These are phyloP conservation scores for Lecanicillium sp. DNA, from an alignment of 2,329 filamentous ascomycete species.

Conservation along the genomic window DNA sequence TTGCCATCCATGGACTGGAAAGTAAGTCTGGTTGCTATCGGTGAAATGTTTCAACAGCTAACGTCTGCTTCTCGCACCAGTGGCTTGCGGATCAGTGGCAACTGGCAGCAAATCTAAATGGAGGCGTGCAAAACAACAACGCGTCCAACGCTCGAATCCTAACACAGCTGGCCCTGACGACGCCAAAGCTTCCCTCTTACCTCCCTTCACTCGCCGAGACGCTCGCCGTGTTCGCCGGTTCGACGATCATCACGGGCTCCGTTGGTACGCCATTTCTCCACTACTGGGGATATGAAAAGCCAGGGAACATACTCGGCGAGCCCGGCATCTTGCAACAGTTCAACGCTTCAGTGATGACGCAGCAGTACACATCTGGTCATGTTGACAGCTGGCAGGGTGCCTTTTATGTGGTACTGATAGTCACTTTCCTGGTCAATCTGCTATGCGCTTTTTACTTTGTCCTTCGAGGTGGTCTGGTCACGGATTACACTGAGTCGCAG, in stretches of 20 bases:
- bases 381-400: conserved; percentile 50
- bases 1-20: conserved; percentile 41
- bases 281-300: conserved; percentile 38
- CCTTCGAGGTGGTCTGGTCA: conserved; percentile 52
- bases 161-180: conserved; percentile 42
- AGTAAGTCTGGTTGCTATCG: too few species aligned
- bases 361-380: conserved; percentile 65
- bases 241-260: conserved; percentile 55
- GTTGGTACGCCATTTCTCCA: conserved; percentile 53
- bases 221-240: conserved; percentile 60
- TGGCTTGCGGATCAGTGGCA: conserved; percentile 48
- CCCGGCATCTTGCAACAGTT: conserved; percentile 49
- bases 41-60: background rate
- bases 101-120: conserved; percentile 45
- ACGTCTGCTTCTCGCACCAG: conserved; percentile 8
- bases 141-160: conserved; percentile 50
- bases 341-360: conserved; percentile 53
- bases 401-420: conserved; percentile 59
- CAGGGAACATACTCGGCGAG: conserved; percentile 25
- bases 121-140: conserved; percentile 45
- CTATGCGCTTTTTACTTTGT: conserved; percentile 56
- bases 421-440: conserved; percentile 61
- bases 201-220: conserved; percentile 68
- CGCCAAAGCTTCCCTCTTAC: conserved; percentile 33
- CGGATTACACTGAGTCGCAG: conserved; percentile 71